Evolutionary conservation across 768 basidiomycete genomes (phyloP), one percentile per base, ranked within the genome.

Genomic region (Amanita thiersii): DNA sequence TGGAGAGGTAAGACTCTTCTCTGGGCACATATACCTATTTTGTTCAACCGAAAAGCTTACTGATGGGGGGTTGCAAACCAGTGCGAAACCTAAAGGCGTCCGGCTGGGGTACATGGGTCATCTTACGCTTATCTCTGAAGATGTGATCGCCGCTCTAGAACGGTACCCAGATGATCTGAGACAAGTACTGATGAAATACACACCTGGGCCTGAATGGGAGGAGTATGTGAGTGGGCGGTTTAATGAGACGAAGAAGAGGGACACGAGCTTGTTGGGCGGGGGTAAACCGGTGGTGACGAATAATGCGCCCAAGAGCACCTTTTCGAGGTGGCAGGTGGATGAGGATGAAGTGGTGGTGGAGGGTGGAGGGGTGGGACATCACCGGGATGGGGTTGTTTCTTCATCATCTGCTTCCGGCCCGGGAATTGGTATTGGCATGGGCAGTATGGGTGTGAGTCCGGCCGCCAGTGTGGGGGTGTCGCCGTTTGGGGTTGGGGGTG

Each of bases 51-150:
- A n/a, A n/a, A n/a, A n/a, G n/a, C n/a, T n/a, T n/a, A n/a, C n/a
- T n/a, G n/a, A n/a, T n/a, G n/a, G n/a, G n/a, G n/a, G n/a, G n/a
- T n/a, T n/a, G n/a, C n/a, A n/a, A 28, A 28, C 26, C 52, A 86
- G 84, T 49, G 58, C 74, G 31, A 81, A 82, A 57, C 79, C 81
- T 6, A 84, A 86, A 52, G 79, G 84, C 15, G 73, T 85, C 25
- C 79, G 93, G 20, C 60, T 94, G 31, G 93, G 92, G 2, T 94
- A 89, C 62, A 98, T 98, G 94, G 94, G 94, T 0, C 93, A 99
- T 58, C 73, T 98, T 11, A 87, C 86, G 9, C 78, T 97, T 50
- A 90, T 99, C 51, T 83, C 92, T 0, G 96, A 97, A 60, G 94
- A 98, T 53, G 81, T 96, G 14, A 82, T 96, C 56, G 79, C 79